phyloP scores from a whole-genome alignment of 768 basidiomycete genomes.

The Brasilioporus rufonigricans region DNA sequence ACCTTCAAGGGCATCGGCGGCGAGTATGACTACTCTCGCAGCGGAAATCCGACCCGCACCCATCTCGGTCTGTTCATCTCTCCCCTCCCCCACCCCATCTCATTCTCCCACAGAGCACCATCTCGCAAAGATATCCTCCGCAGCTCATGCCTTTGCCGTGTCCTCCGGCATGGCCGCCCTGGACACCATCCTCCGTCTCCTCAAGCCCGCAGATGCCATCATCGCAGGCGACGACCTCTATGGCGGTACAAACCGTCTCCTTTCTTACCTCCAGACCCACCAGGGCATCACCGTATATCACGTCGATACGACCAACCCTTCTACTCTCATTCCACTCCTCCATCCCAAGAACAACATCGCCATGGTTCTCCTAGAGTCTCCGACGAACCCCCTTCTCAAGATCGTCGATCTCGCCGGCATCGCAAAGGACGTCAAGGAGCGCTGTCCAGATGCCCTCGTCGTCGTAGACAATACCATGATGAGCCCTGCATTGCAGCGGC shows the following conservation, averaged over 20 bases:
- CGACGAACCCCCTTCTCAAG: conserved; percentile 96
- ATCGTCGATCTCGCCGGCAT: conserved; percentile 88
- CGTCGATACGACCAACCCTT: conserved; percentile 84
- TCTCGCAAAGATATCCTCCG: conserved; percentile 94
- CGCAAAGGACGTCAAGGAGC: conserved; percentile 78
- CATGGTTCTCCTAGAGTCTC: conserved; percentile 96
- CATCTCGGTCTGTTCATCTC: conserved; percentile 71
- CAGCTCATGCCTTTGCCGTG: conserved; percentile 85
- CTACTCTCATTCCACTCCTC: conserved; percentile 59
- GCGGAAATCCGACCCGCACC: conserved; percentile 94
- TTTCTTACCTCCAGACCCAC: conserved; percentile 84
- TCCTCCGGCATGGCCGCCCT: conserved; percentile 98
- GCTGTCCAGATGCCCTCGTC: conserved; percentile 74
- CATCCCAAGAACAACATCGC: conserved; percentile 66
- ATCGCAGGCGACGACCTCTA: conserved; percentile 97
- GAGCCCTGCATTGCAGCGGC: conserved; percentile 96
- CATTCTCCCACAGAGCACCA: conserved; percentile 72
- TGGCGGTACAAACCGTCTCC: conserved; percentile 94
- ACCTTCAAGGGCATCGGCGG: conserved; percentile 95
- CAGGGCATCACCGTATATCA: conserved; percentile 89
- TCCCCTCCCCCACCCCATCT: not conserved
- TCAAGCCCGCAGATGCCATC: conserved; percentile 94
- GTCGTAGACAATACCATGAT: conserved; percentile 99
- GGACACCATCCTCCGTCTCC: conserved; percentile 88
- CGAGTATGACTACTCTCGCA: conserved; percentile 91